Conservation (phyloP, 2,329 filamentous ascomycete species). For the Samsoniella hepiali region DNA sequence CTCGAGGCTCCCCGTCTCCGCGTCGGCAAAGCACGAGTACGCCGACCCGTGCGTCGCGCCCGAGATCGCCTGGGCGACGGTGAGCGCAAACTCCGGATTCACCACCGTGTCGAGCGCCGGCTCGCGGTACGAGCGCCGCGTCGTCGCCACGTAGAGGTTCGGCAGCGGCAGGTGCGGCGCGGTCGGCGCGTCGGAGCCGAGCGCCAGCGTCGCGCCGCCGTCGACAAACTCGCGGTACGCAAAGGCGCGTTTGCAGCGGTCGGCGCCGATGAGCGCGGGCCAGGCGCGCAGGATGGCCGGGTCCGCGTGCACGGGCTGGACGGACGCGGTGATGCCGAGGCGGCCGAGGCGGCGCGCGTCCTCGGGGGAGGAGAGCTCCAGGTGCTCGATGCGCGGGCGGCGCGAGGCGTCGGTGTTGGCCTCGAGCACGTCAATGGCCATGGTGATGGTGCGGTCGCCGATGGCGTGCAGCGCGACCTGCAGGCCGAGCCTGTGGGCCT, state of each 20-base stretch:
- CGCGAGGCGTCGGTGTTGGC: slow-evolving; percentile 40
- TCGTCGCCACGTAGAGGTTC: slow-evolving; percentile 55
- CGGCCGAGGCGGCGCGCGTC: slow-evolving; percentile 54
- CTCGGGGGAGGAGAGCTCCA: slow-evolving; percentile 54
- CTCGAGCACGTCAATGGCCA: slow-evolving; percentile 55
- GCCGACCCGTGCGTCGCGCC: slow-evolving; percentile 55
- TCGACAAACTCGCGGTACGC: slow-evolving; percentile 57
- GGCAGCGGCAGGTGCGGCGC: slow-evolving; percentile 48
- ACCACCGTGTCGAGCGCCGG: slow-evolving; percentile 40
- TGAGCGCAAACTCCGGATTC: slow-evolving; percentile 52
- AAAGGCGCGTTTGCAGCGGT: slow-evolving; percentile 54
- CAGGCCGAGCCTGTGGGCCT: slow-evolving; percentile 51
- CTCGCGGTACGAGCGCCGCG: slow-evolving; percentile 52
- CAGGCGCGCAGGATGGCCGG: slow-evolving; percentile 56
- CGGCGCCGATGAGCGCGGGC: slow-evolving; percentile 49
- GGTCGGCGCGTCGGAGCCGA: slow-evolving; percentile 55
- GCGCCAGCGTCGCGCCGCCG: slow-evolving; percentile 47
- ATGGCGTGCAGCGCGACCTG: slow-evolving; percentile 65
- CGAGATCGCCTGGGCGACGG: slow-evolving; percentile 50
- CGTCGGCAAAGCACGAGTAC: slow-evolving; percentile 56
- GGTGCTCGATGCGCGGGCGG: slow-evolving; percentile 62
- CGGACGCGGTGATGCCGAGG: slow-evolving; percentile 55
- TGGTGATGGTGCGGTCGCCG: slow-evolving; percentile 56
- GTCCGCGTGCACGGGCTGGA: slow-evolving; percentile 55
- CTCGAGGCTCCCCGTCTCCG: slow-evolving; percentile 49